Conservation (phyloP, 352 stramenopile species). For the Phytopythium chamaehyphon region DNA sequence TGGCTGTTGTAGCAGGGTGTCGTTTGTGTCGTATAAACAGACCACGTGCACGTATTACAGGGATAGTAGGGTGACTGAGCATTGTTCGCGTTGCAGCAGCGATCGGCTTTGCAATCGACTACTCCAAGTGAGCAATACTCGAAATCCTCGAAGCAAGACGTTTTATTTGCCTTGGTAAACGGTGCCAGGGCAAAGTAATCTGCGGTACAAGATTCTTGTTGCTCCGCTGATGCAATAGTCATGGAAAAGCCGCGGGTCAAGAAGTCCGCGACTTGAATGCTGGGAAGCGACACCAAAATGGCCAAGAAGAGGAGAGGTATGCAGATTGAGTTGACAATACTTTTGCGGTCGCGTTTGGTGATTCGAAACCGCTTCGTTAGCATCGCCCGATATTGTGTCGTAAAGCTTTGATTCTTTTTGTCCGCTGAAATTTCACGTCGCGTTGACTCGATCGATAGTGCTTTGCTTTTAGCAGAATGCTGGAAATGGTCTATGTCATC, state of each 20-base stretch:
- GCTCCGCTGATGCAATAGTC: slow-evolving; percentile 12
- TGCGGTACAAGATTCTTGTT: slow-evolving; percentile 23
- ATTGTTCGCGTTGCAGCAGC: slow-evolving; percentile 38
- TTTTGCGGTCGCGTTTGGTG: slow-evolving; percentile 61
- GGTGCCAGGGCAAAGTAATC: slow-evolving; percentile 16
- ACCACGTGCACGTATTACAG: slow-evolving; percentile 30
- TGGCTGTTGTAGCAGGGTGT: slow-evolving; percentile 38
- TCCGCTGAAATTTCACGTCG: no score
- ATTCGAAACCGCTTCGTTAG: slow-evolving; percentile 60
- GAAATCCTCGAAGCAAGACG: slow-evolving; percentile 21
- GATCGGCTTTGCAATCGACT: slow-evolving; percentile 34
- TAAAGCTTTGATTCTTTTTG: slow-evolving; percentile 16
- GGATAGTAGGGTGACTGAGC: slow-evolving; percentile 37
- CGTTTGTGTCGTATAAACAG: slow-evolving; percentile 14
- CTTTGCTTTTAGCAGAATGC: no score
- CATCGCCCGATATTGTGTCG: slow-evolving; percentile 41
- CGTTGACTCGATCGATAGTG: no score
- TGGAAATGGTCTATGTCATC: slow-evolving; percentile 24
- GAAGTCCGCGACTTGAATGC: slow-evolving; percentile 58
- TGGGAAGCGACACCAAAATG: slow-evolving; percentile 41
- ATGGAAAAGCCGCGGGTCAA: slow-evolving; percentile 16
- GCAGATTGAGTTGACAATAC: slow-evolving; percentile 44
- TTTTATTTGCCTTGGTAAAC: slow-evolving; percentile 7
- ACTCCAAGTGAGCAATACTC: slow-evolving; percentile 42
- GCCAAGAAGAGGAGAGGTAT: slow-evolving; percentile 63